Base-by-base conservation (phyloP, 1,284 basidiomycete species). In the Ustilago esculenta region DNA sequence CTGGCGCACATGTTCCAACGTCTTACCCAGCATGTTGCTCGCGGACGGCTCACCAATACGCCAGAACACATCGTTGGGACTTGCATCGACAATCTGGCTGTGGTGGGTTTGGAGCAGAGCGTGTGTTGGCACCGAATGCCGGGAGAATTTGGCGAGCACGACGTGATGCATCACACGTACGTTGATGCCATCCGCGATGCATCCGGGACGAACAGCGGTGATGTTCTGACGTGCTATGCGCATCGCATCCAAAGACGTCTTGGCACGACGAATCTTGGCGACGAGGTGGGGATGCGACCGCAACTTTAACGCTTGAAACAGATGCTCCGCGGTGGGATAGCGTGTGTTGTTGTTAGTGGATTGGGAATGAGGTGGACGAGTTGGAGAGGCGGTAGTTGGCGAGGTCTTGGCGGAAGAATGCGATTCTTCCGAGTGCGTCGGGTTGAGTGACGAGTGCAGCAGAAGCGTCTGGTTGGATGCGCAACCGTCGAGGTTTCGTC, bases 41-140 rank as follows among this genome's bases (percentile, higher is more conserved):
- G 69, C 73, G 5, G 50, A 35, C 5, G 64, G 60, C 4, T 56
- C 51, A 5, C 54, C 65, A 0, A 48, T 46, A n/a, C 74, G 74
- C 76, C 76, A 78, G 30, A 78, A 78, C 5, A 64, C 76, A 32
- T 78, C 75, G 17, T 58, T 75, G 0, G 74, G 76, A 11, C 48
- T 65, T 3, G 57, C 73, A 27, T 75, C 49, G 21, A 75, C 57
- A 15, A 78, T 48, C 40, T 71, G 59, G 1, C 67, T 41, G 15
- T 71, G 66, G 1, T 64, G 73, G 18, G 76, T 78, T 20, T 60
- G 44, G 12, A 78, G 55, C 17, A 78, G 54, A 14, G 60, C 53
- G 7, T 54, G 33, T 11, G 48, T 39, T n/a, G 76, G 33, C 1
- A 34, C 45, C 6, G 45, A 14, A 29, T 73, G 51, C 42, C 76